A percentile compares a stretch with the other conserved stretches of the same genome.
Evolutionary conservation across 2,329 filamentous ascomycete genomes (phyloP).

Genomic region (Emmonsiellopsis sp.): DNA sequence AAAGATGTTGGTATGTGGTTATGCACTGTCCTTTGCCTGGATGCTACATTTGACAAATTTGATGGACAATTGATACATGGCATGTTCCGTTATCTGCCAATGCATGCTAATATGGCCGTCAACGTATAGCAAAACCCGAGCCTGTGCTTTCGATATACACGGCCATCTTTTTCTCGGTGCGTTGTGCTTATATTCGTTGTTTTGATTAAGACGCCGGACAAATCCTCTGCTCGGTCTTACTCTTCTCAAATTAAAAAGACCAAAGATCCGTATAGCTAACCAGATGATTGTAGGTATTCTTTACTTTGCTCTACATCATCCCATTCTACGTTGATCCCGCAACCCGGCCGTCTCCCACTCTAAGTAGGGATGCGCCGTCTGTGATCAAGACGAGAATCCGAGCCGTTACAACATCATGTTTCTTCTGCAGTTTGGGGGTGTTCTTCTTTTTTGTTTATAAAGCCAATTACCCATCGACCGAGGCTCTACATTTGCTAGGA

Average conservation of each 20-base stretch:
- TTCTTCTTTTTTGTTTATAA: slow-evolving; percentile 53
- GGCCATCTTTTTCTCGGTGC: slow-evolving; percentile 10
- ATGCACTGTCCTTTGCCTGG: background rate
- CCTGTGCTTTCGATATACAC: slow-evolving; percentile 8
- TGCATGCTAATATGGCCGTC: background rate
- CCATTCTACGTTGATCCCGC: slow-evolving; percentile 78
- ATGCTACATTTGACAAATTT: too few species aligned
- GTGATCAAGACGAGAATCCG: slow-evolving; percentile 81
- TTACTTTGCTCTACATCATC: slow-evolving; percentile 81
- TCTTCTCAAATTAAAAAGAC: background rate
- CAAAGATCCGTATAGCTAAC: slow-evolving; percentile 40
- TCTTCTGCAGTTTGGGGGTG: slow-evolving; percentile 57
- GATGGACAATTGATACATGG: background rate
- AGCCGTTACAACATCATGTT: slow-evolving; percentile 67
- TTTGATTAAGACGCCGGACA: background rate
- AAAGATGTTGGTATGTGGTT: background rate
- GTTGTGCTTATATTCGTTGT: background rate
- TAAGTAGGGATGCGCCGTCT: slow-evolving; percentile 78
- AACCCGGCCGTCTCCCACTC: slow-evolving; percentile 67
- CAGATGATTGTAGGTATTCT: slow-evolving; percentile 32
- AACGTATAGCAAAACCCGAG: slow-evolving; percentile 5
- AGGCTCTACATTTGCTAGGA: slow-evolving; percentile 62
- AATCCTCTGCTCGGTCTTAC: background rate
- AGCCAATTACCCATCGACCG: slow-evolving; percentile 40
- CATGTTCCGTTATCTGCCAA: background rate